Percentiles rank a stretch among this genome's conserved stretches.
Evolutionary conservation across 768 basidiomycete species (phyloP).

Genomic region (Hydnum rufescens): DNA sequence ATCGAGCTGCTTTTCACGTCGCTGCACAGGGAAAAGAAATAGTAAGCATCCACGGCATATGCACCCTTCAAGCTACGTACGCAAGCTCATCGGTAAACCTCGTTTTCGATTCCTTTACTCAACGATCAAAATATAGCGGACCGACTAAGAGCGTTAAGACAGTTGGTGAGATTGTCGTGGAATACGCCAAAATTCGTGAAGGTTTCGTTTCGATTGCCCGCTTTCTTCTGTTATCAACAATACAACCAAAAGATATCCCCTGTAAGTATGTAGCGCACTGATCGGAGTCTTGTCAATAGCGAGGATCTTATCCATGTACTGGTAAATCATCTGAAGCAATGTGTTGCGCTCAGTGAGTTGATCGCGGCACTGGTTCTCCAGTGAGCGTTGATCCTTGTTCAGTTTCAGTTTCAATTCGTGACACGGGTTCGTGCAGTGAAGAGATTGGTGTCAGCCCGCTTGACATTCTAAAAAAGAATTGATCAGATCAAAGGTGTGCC

Average conservation of each 20-base stretch:
- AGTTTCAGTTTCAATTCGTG: constrained; percentile 59
- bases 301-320: constrained; percentile 89
- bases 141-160: constrained; percentile 66
- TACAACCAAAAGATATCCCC: not conserved
- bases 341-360: constrained; percentile 89
- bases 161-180: constrained; percentile 80
- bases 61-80: too few species aligned
- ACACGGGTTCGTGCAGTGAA: constrained; percentile 37
- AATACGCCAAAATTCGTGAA: constrained; percentile 83
- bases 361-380: constrained; percentile 71
- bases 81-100: constrained; percentile 48
- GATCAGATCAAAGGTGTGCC: too few species aligned
- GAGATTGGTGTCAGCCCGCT: constrained; percentile 49
- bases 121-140: constrained; percentile 69
- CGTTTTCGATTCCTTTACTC: constrained; percentile 57
- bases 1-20: constrained; percentile 80
- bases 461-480: constrained; percentile 26
- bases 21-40: too few species aligned
- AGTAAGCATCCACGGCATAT: too few species aligned
- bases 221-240: too few species aligned
- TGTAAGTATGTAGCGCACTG: too few species aligned
- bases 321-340: constrained; percentile 75
- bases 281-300: constrained; percentile 76
- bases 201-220: constrained; percentile 64
- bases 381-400: constrained; percentile 58